Base-by-base conservation (phyloP, 225 moss, liverwort and hornwort genomes). In the Rhytidiadelphus loreus region DNA sequence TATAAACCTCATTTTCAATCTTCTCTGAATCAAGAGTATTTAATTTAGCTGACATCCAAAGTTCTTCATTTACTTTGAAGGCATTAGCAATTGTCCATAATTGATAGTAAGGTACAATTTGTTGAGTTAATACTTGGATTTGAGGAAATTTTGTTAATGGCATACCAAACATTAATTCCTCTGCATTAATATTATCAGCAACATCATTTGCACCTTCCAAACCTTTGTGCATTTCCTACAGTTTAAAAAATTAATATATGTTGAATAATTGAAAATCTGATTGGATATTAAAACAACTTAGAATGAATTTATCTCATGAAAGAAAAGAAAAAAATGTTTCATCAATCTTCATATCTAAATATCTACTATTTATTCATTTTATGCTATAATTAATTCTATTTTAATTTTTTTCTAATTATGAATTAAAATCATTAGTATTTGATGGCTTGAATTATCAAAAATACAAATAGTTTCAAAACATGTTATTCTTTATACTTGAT, bases 131-230 rank as follows among this genome's bases (percentile, higher is more conserved):
- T 50, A 83, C 76, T 88, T 96, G 98, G 32, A 96, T 98, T 91
- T 96, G 95, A 41, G 96, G 96, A 83, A 93, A 98, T 76, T 96
- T 96, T 58, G 94, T 94, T 48, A 93, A 91, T 16, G 98, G 98
- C 92, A 98, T 96, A 12, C 98, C 98, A 93, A 98, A 98, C 87
- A 96, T 91, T 75, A 96, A 85, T 85, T 98, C 96, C 61, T 98
- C 96, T 2, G 88, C 92, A 83, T 98, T 98, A 19, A 98, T 95
- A 33, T 83, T 83, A 53, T 95, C 93, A 43, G 88, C 90, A 50
- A 90, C 89, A 65, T 96, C 96, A 81, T 92, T 90, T 78, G 98
- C 96, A 82, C 86, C 80, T 86, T 96, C 98, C 41, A 98, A 86
- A 50, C 95, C 96, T 70, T 95, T 82, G 37, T 94, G 90, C n/a